Evolutionary conservation across 306 rosid genomes (phyloP), one percentile per base, ranked within the genome.

Genomic region (Inga leiocalycina): DNA sequence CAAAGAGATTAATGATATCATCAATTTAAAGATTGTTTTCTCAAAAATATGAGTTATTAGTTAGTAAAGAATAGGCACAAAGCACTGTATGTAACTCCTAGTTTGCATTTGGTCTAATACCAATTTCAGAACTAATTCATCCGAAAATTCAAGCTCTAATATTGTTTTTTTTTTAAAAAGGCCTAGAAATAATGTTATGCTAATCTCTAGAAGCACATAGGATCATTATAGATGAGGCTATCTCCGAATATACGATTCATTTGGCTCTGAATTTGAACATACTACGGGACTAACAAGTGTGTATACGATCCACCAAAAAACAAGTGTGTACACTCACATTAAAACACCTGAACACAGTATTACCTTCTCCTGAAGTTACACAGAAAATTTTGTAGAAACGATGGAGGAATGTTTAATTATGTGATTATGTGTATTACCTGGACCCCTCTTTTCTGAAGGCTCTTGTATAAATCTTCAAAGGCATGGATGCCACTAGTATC

Each of bases 401-500:
- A 81, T 81, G 77, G 8, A 66, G 3, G 78, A 44, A 70, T 64
- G 43, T 72, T 37, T 19, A 67, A 34, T 46, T 68, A 8, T 64
- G 48, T 75, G n/a, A 79, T 64, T 82, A 45, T 71, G 14, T 15
- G 22, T 15, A 71, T 27, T 86, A 89, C 97, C 93, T 91, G 83
- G 15, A 92, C 61, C 8, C 87, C 87, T 82, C 90, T 89, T 79
- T 90, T 88, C 37, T 49, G 85, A 81, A 94, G 91, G 81, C 82
- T 86, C 74, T 76, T 85, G 11, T 59, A 66, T 57, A 94, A 82
- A 16, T 87, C 91, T 86, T 90, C 90, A 34, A 92, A 83, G 37
- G 97, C 89, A 68, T 86, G 94, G 81, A 94, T 94, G 27, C 98
- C 98, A 69, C 95, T 92, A 0, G 98, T 92, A 77, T 94, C 97